phyloP scores from a whole-genome alignment of 352 stramenopile species.

The Globisporangium nunn region DNA sequence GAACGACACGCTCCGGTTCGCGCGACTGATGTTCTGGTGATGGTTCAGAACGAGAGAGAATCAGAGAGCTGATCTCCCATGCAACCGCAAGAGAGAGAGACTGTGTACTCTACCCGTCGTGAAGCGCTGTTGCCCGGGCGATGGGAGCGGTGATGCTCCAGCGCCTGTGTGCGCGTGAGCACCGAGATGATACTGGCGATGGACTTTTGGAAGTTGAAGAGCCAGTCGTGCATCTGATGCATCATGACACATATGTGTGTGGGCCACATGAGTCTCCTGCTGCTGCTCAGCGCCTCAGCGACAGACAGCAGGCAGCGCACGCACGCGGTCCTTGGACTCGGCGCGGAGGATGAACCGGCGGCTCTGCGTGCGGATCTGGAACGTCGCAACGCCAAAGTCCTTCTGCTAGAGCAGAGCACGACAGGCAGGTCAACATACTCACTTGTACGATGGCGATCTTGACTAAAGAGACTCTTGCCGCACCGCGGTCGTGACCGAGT shows the following conservation, averaged over 20 bases:
- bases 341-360: conserved; percentile 73
- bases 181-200: conserved; percentile 83
- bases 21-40: conserved; percentile 52
- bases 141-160: conserved; percentile 31
- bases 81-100: not conserved
- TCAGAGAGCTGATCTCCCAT: not conserved
- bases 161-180: conserved; percentile 58
- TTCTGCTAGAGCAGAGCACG: conserved; percentile 29
- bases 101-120: conserved; percentile 18
- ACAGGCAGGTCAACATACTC: too few relatives aligned
- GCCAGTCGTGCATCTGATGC: conserved; percentile 79
- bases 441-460: too few relatives aligned
- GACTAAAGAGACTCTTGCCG: conserved; percentile 4
- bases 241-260: not conserved
- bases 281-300: not conserved
- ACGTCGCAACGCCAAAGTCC: conserved; percentile 72
- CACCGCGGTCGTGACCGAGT: conserved; percentile 81
- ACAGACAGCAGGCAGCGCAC: not conserved
- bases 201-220: conserved; percentile 88
- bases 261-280: not conserved
- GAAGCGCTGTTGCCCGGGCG: conserved; percentile 44
- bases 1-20: conserved; percentile 71
- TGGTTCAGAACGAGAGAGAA: conserved; percentile 1
- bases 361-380: conserved; percentile 78
- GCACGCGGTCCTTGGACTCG: conserved; percentile 76